Percentiles rank a stretch among this genome's conserved stretches.
Conservation (phyloP, 768 basidiomycete genomes). For the Grammothele lineata region DNA sequence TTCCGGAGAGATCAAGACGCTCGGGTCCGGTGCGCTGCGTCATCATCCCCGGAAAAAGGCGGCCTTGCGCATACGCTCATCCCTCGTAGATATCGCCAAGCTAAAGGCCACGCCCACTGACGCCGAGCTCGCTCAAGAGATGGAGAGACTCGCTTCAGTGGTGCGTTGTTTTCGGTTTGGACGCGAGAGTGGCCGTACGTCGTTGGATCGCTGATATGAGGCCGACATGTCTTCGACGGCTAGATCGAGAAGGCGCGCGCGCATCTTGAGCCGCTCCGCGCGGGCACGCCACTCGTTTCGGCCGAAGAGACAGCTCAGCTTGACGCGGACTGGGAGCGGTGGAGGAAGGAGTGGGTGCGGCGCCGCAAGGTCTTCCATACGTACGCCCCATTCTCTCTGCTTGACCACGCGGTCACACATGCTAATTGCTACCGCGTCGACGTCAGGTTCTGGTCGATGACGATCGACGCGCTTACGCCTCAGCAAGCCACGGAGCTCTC, state of each 20-base stretch:
- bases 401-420: neutral
- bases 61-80: neutral
- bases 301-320: conserved; percentile 64
- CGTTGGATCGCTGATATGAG: too few relatives aligned
- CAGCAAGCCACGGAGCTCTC: conserved; percentile 60
- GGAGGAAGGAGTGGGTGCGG: conserved; percentile 77
- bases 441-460: conserved; percentile 74
- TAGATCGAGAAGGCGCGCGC: conserved; percentile 47
- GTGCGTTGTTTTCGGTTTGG: too few relatives aligned
- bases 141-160: conserved; percentile 44
- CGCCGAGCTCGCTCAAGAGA: conserved; percentile 52
- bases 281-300: conserved; percentile 64
- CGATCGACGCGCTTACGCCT: conserved; percentile 62
- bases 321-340: conserved; percentile 72
- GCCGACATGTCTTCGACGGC: too few relatives aligned
- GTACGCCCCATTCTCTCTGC: conserved; percentile 51
- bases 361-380: conserved; percentile 72
- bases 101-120: conserved; percentile 68
- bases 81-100: conserved; percentile 67
- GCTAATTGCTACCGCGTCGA: too few relatives aligned
- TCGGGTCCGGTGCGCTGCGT: conserved; percentile 42
- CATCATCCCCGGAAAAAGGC: neutral
- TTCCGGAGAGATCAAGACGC: conserved; percentile 45
- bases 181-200: too few relatives aligned
- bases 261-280: conserved; percentile 61